phyloP scores from a whole-genome alignment of 148 eudicot species.

The Limonium bicolor region DNA sequence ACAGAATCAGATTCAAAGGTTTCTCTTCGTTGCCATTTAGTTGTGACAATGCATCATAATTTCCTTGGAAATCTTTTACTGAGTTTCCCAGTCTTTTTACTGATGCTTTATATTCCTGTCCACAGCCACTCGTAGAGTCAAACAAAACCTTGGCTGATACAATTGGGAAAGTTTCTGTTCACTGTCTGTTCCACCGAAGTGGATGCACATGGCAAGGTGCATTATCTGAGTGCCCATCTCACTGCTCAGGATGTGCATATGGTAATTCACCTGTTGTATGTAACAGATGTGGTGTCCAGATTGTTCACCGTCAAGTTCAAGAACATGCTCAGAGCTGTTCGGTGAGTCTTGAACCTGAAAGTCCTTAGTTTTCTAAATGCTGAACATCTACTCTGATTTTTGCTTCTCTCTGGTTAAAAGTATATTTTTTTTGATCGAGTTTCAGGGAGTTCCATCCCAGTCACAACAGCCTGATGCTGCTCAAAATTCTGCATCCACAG shows the following conservation, averaged over 20 bases:
- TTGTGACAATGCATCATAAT: not conserved
- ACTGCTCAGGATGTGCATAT: slow-evolving; percentile 64
- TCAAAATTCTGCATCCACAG: slow-evolving; percentile 22
- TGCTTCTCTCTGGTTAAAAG: not conserved
- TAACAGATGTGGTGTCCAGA: slow-evolving; percentile 72
- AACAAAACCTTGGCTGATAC: slow-evolving; percentile 63
- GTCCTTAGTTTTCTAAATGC: not conserved
- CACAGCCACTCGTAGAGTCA: slow-evolving; percentile 73
- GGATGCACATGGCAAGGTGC: slow-evolving; percentile 97
- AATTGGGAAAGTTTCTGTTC: slow-evolving; percentile 66
- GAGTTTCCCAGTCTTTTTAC: slow-evolving; percentile 2
- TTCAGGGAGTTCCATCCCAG: slow-evolving; percentile 57
- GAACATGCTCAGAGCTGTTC: slow-evolving; percentile 83
- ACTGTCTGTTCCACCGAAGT: slow-evolving; percentile 78
- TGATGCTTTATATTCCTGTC: slow-evolving; percentile 3
- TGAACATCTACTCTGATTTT: not conserved
- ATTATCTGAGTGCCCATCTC: slow-evolving; percentile 53
- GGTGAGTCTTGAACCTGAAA: slow-evolving; percentile 56
- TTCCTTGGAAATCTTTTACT: not conserved
- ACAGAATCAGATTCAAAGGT: slow-evolving; percentile 89
- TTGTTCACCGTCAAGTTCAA: slow-evolving; percentile 90
- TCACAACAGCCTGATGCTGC: slow-evolving; percentile 23
- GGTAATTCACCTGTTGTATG: slow-evolving; percentile 91
- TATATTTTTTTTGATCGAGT: not conserved
- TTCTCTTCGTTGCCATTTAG: not conserved